Evolutionary conservation across 164 flowering plant genomes (phyloP).

Genomic region (Vitis rupestris): DNA sequence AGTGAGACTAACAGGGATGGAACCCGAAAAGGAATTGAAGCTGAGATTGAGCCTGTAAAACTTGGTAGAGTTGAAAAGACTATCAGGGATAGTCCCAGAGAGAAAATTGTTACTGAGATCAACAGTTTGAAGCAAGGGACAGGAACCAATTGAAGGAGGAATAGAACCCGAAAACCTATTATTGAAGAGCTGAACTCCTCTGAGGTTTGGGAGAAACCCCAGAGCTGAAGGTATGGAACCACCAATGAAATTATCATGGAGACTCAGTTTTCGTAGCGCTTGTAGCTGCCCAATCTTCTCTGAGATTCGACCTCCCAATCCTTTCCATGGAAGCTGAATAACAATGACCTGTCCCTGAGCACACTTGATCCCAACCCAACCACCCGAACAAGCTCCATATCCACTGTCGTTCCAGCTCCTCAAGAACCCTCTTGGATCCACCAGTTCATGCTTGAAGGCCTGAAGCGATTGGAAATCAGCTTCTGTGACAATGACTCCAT

Average conservation of each 20-base stretch:
- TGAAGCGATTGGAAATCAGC: conserved; percentile 58
- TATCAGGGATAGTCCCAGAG: conserved; percentile 32
- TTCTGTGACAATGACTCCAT: conserved; percentile 52
- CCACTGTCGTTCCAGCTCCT: conserved; percentile 73
- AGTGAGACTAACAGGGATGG: conserved; percentile 28
- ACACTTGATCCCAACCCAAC: conserved; percentile 90
- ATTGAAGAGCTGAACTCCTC: conserved; percentile 44
- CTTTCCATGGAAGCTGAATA: conserved; percentile 88
- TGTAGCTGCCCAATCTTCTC: conserved; percentile 68
- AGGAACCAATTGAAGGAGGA: conserved; percentile 37
- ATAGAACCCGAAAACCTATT: conserved; percentile 42
- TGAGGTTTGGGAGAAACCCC: conserved; percentile 39
- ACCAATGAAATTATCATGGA: conserved; percentile 62
- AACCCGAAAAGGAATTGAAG: conserved; percentile 38
- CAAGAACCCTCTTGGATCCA: conserved; percentile 51
- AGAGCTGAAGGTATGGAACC: conserved; percentile 36
- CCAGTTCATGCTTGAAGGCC: conserved; percentile 53
- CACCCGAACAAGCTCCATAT: conserved; percentile 73
- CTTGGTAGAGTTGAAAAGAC: conserved; percentile 31
- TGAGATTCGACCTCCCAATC: conserved; percentile 69
- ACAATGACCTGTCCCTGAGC: conserved; percentile 70
- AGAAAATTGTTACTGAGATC: conserved; percentile 43
- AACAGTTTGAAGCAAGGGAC: conserved; percentile 38
- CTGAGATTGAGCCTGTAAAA: conserved; percentile 43
- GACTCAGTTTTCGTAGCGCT: conserved; percentile 70